Conservation (phyloP, 805 yeast species). For the Yarrowia phangngaensis region DNA sequence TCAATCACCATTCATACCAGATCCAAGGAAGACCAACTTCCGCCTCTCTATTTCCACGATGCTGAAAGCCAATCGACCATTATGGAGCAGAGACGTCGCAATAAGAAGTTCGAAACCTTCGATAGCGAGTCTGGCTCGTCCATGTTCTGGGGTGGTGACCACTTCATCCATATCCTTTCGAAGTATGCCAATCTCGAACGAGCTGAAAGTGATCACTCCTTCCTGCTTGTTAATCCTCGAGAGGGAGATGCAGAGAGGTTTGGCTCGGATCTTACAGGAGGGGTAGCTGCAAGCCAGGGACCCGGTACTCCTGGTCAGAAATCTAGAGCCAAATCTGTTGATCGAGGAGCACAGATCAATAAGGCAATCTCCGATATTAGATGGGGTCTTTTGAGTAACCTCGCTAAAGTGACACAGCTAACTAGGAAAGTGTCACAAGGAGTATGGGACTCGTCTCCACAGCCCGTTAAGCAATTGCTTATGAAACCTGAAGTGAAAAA, state of each 20-base stretch:
- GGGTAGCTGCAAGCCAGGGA: slow-evolving; percentile 33
- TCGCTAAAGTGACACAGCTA: slow-evolving; percentile 68
- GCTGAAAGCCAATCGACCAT: slow-evolving; percentile 75
- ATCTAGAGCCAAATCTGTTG: slow-evolving; percentile 35
- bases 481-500: slow-evolving; percentile 74
- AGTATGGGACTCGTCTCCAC: slow-evolving; percentile 56
- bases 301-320: slow-evolving; percentile 15
- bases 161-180: slow-evolving; percentile 57
- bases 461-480: slow-evolving; percentile 53
- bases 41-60: slow-evolving; percentile 90
- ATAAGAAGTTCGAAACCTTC: slow-evolving; percentile 71
- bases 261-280: slow-evolving; percentile 52
- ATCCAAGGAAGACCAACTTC: slow-evolving; percentile 53
- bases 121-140: slow-evolving; percentile 43
- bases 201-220: slow-evolving; percentile 67
- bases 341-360: slow-evolving; percentile 42
- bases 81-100: slow-evolving; percentile 54
- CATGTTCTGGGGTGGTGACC: slow-evolving; percentile 89
- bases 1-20: slow-evolving; percentile 71
- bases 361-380: slow-evolving; percentile 62
- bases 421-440: slow-evolving; percentile 63
- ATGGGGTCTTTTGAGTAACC: slow-evolving; percentile 80
- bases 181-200: slow-evolving; percentile 58
- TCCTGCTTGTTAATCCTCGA: slow-evolving; percentile 75
- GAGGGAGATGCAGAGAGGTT: slow-evolving; percentile 48